Percentiles rank a stretch among this genome's conserved stretches.
phyloP scores from a whole-genome alignment of 805 yeast species.

The Saccharomycopsis olivae region DNA sequence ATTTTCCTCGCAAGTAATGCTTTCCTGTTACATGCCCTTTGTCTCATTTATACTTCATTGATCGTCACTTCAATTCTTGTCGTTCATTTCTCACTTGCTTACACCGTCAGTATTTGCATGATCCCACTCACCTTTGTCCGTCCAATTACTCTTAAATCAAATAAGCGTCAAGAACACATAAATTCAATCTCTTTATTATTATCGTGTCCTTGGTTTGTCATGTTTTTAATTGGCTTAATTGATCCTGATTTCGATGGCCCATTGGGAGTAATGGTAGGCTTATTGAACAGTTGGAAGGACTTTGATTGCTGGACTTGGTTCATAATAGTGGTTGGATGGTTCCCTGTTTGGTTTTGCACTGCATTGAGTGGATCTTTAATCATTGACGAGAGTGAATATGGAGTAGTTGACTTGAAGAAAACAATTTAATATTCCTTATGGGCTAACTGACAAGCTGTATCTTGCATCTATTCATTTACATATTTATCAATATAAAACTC shows the following conservation, averaged over 20 bases:
- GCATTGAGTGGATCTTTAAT: conserved; percentile 17
- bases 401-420: conserved; percentile 7
- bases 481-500: too few species aligned
- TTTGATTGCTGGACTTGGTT: conserved; percentile 83
- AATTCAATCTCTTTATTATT: conserved; percentile 22
- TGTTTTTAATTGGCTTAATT: conserved; percentile 22
- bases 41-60: conserved; percentile 56
- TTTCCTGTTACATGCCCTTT: conserved; percentile 28
- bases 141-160: conserved; percentile 12
- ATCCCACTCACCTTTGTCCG: conserved; percentile 61
- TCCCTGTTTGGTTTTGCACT: conserved; percentile 63
- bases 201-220: conserved; percentile 26
- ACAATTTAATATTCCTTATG: neutral
- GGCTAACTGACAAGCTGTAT: too few species aligned
- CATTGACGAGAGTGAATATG: conserved; percentile 16
- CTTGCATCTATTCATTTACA: too few species aligned
- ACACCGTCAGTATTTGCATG: conserved; percentile 56
- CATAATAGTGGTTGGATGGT: conserved; percentile 63
- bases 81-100: conserved; percentile 75
- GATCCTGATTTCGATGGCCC: conserved; percentile 18
- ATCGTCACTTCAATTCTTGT: conserved; percentile 64
- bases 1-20: conserved; percentile 14
- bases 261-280: conserved; percentile 32
- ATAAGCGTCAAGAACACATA: conserved; percentile 15
- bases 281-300: conserved; percentile 54